phyloP scores from a whole-genome alignment of 371 early-diverging fungal species.

The Mortierella sp. region DNA sequence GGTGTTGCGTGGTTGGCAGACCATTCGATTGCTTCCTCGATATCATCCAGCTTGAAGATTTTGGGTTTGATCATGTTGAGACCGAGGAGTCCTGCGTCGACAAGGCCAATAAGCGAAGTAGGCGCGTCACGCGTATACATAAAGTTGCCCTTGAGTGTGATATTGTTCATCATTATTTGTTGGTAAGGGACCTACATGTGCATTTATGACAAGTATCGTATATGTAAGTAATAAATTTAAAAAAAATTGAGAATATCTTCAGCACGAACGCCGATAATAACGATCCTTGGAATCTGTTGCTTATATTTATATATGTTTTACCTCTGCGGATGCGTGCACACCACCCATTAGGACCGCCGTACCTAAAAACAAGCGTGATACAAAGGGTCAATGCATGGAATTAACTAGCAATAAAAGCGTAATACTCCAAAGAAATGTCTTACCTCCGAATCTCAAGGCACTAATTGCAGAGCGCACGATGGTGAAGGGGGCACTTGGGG shows the following conservation, averaged over 20 bases:
- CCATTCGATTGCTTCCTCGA: conserved; percentile 12
- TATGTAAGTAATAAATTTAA: not conserved
- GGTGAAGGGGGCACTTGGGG: conserved; percentile 18
- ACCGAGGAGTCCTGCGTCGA: conserved; percentile 34
- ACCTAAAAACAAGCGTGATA: conserved; percentile 4
- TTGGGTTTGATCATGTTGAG: conserved; percentile 7
- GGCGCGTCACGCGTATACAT: conserved; percentile 29
- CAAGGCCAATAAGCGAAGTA: conserved; percentile 26
- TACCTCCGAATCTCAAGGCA: conserved; percentile 20
- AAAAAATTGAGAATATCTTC: too few relatives aligned
- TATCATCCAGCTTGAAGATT: conserved; percentile 11
- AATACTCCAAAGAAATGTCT: not conserved
- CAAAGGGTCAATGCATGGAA: not conserved
- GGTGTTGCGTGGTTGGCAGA: not conserved
- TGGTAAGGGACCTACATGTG: conserved; percentile 30
- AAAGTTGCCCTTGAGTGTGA: conserved; percentile 45
- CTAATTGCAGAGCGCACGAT: conserved; percentile 21
- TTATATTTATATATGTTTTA: too few relatives aligned
- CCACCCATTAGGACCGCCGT: conserved; percentile 41
- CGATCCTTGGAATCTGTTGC: too few relatives aligned
- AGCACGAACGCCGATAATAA: too few relatives aligned
- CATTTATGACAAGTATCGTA: not conserved
- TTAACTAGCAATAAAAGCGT: not conserved
- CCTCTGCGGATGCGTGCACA: conserved; percentile 15
- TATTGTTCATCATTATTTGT: conserved; percentile 25